Evolutionary conservation across 1,139 yeast species (phyloP).

Genomic region (Groenewaldozyma sp.): DNA sequence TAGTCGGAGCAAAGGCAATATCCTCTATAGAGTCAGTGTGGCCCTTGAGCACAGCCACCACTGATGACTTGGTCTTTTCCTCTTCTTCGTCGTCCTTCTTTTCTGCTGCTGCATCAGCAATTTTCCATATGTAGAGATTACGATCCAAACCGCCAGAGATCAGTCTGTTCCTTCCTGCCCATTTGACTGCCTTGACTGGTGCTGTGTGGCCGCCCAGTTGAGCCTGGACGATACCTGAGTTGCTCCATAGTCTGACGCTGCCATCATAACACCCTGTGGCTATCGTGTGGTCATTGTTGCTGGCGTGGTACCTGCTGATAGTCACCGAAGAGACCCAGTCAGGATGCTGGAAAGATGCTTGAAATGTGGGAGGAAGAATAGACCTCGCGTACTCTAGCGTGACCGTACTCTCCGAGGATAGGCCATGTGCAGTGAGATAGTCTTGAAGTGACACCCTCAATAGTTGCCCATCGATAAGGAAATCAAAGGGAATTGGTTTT

Average conservation of each 20-base stretch:
- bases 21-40: constrained; percentile 81
- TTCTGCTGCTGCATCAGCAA: constrained; percentile 36
- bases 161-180: constrained; percentile 51
- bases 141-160: constrained; percentile 88
- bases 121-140: constrained; percentile 80
- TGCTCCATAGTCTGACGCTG: constrained; percentile 78
- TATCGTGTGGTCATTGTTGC: constrained; percentile 31
- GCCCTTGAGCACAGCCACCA: constrained; percentile 77
- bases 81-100: constrained; percentile 36
- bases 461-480: constrained; percentile 68
- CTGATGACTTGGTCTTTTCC: constrained; percentile 50
- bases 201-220: constrained; percentile 85
- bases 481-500: constrained; percentile 81
- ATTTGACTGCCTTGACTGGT: constrained; percentile 71
- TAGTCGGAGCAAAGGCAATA: constrained; percentile 48
- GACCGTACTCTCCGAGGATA: constrained; percentile 73
- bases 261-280: constrained; percentile 93
- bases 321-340: constrained; percentile 91
- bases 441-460: constrained; percentile 57
- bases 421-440: constrained; percentile 64
- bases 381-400: constrained; percentile 86
- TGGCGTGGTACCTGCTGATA: constrained; percentile 26
- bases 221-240: constrained; percentile 72
- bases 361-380: constrained; percentile 83
- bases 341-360: constrained; percentile 82